phyloP scores from a whole-genome alignment of 768 basidiomycete species.

The Lenzites betulinus region DNA sequence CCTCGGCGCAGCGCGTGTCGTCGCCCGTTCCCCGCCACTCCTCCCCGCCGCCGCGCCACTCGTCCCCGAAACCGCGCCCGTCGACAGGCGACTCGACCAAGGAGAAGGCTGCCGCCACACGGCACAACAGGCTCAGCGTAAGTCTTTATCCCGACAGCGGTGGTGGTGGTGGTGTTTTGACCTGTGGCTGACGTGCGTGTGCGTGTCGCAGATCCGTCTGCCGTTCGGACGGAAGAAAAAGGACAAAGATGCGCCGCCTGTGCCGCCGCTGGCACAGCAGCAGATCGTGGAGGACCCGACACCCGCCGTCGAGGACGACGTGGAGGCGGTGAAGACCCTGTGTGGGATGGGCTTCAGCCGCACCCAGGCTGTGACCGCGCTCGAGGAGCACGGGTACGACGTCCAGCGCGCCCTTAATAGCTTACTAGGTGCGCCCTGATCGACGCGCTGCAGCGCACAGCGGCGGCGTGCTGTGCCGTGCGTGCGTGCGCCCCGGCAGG shows the following conservation, averaged over 20 bases:
- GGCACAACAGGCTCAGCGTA: constrained; percentile 79
- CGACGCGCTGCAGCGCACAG: neutral
- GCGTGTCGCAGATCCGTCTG: constrained; percentile 59
- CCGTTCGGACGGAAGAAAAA: constrained; percentile 81
- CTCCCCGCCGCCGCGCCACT: constrained; percentile 56
- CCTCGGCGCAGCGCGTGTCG: constrained; percentile 33
- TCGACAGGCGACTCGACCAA: constrained; percentile 62
- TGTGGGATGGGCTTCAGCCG: constrained; percentile 92
- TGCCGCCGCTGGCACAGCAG: constrained; percentile 37
- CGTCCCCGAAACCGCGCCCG: constrained; percentile 58
- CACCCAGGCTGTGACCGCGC: constrained; percentile 74
- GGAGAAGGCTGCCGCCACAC: constrained; percentile 50
- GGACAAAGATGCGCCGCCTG: constrained; percentile 50
- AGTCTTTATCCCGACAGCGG: constrained; percentile 33
- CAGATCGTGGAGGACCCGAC: constrained; percentile 47
- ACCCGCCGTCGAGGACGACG: constrained; percentile 68
- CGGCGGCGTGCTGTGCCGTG: neutral
- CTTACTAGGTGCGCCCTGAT: constrained; percentile 47
- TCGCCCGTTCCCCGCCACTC: constrained; percentile 50
- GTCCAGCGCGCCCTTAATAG: constrained; percentile 77
- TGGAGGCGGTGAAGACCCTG: constrained; percentile 75
- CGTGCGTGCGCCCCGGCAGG: constrained; percentile 22
- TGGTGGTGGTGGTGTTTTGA: neutral
- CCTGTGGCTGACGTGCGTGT: neutral
- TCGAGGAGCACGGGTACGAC: constrained; percentile 85